Evolutionary conservation across 495 filamentous ascomycete species (phyloP).

Genomic region (Aspergillus ostianus): DNA sequence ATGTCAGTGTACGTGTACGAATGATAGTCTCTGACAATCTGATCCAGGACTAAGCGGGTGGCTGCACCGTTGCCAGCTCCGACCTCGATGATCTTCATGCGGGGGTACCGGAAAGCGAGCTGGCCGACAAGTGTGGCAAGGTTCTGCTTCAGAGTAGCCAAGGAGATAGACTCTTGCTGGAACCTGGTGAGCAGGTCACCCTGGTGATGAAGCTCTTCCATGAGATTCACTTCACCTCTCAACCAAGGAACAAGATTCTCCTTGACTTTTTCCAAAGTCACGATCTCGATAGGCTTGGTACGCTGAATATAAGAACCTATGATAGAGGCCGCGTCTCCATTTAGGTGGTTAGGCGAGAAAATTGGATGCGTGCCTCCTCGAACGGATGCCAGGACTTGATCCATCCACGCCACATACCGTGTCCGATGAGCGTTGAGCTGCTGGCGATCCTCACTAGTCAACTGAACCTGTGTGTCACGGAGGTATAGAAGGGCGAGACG

Average conservation of each 20-base stretch:
- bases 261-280: not conserved
- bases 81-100: constrained; percentile 1
- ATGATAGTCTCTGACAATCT: not conserved
- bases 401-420: not conserved
- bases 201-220: not conserved
- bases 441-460: not conserved
- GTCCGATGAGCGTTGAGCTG: not conserved
- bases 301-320: not conserved
- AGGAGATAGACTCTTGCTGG: not conserved
- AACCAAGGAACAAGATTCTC: not conserved
- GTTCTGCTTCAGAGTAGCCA: not conserved
- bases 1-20: constrained; percentile 15
- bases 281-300: not conserved
- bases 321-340: not conserved
- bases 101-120: not conserved
- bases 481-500: not conserved
- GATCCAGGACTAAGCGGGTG: not conserved
- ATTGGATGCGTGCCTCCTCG: not conserved
- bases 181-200: not conserved
- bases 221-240: not conserved
- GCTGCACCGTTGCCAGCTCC: not conserved
- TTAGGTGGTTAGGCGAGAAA: not conserved
- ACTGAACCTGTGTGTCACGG: not conserved
- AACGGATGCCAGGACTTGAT: not conserved
- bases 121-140: not conserved